phyloP scores from a whole-genome alignment of 192 early-diverging fungal species.

The Dispira simplex region DNA sequence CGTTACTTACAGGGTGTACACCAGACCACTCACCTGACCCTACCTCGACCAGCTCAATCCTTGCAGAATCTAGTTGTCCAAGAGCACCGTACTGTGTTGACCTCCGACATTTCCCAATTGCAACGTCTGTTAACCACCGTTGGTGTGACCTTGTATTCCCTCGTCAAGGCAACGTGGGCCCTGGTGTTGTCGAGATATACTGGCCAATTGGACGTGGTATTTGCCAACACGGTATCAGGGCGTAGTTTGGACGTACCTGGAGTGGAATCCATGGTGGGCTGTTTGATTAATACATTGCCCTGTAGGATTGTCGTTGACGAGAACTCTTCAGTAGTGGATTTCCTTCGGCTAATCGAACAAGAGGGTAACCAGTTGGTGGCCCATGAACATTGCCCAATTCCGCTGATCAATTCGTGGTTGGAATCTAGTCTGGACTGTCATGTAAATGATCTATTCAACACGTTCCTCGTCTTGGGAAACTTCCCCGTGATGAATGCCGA shows the following conservation, averaged over 20 bases:
- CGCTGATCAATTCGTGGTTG: neutral
- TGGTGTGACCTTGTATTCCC: neutral
- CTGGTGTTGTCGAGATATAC: neutral
- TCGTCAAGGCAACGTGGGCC: conserved; percentile 1
- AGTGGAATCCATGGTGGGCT: neutral
- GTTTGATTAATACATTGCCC: neutral
- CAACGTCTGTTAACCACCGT: neutral
- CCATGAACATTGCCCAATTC: neutral
- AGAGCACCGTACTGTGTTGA: neutral
- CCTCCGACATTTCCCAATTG: neutral
- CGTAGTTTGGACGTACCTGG: neutral
- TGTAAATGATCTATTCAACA: neutral
- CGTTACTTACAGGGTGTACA: neutral
- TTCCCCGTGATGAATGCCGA: neutral
- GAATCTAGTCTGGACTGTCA: neutral
- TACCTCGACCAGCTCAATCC: neutral
- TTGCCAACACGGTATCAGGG: conserved; percentile 3
- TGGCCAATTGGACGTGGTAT: neutral
- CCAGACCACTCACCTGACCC: neutral
- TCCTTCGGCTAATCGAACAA: neutral
- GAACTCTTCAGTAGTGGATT: no score
- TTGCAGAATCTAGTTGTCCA: neutral
- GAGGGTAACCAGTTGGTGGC: neutral
- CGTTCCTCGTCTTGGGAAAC: neutral
- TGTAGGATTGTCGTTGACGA: neutral